A percentile compares a stretch with the other conserved stretches of the same genome.
Conservation (phyloP, 768 basidiomycete genomes). For the Gelatoporia subvermispora region DNA sequence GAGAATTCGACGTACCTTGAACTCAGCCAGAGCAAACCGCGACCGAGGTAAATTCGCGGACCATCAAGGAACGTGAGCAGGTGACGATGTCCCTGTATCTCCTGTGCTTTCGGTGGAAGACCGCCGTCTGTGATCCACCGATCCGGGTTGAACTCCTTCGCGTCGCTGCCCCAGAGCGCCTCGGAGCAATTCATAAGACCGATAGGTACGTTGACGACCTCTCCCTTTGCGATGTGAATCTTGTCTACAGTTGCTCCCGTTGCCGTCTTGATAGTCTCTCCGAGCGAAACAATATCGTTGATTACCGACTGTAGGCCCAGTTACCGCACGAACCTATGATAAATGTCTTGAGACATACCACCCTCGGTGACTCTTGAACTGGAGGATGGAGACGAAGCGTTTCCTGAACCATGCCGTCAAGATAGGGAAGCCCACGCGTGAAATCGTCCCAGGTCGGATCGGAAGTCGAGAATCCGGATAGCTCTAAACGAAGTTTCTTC, state of each 20-base stretch:
- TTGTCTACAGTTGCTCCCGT: conserved; percentile 24
- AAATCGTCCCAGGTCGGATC: conserved; percentile 57
- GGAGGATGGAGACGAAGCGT: conserved; percentile 41
- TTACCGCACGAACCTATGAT: not conserved
- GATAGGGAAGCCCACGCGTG: conserved; percentile 44
- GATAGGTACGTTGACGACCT: conserved; percentile 34
- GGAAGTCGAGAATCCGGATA: conserved; percentile 30
- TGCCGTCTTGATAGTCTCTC: conserved; percentile 23
- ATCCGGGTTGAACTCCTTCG: conserved; percentile 38
- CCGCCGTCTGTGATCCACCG: conserved; percentile 35
- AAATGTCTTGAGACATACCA: conserved; percentile 26
- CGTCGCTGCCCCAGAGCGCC: conserved; percentile 40
- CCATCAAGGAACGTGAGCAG: conserved; percentile 43
- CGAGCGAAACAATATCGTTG: conserved; percentile 36
- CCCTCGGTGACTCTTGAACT: conserved; percentile 28
- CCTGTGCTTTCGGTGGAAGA: conserved; percentile 25
- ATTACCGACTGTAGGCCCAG: conserved; percentile 28
- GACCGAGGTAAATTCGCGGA: conserved; percentile 39
- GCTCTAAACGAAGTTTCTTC: conserved; percentile 43
- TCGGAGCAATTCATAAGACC: conserved; percentile 36
- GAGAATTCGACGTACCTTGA: conserved; percentile 29
- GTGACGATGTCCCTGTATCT: conserved; percentile 34
- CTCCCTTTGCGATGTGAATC: conserved; percentile 36
- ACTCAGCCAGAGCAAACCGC: conserved; percentile 37
- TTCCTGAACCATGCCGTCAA: conserved; percentile 48